Percentiles rank a stretch among this genome's conserved stretches.
Evolutionary conservation across 805 yeast species (phyloP).

Genomic region (Schizosaccharomyces cryophilus): DNA sequence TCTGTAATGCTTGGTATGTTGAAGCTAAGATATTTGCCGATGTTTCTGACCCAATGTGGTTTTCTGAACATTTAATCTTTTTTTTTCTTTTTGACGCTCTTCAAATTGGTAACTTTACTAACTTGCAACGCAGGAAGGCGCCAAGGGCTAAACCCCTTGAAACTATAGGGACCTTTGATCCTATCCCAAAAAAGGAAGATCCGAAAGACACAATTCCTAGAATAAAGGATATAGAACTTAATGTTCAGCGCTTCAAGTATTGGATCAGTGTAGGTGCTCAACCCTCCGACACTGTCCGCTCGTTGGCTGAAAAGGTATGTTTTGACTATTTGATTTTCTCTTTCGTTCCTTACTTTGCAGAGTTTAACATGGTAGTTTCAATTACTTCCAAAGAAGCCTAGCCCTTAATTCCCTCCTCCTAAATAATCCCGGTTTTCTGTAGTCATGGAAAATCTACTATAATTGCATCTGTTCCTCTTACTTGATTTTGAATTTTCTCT

Average conservation of each 20-base stretch:
- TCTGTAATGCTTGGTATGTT: conserved; percentile 31
- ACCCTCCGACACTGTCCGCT: conserved; percentile 60
- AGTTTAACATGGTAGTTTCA: too few relatives aligned
- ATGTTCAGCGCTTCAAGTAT: conserved; percentile 71
- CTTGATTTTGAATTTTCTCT: too few relatives aligned
- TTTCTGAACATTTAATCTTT: neutral
- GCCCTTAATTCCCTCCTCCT: too few relatives aligned
- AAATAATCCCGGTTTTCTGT: too few relatives aligned
- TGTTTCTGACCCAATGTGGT: neutral
- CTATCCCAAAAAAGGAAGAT: conserved; percentile 43
- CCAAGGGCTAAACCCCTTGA: conserved; percentile 40
- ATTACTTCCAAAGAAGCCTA: too few relatives aligned
- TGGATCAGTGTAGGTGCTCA: conserved; percentile 97
- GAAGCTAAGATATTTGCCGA: neutral
- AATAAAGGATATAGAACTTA: conserved; percentile 56
- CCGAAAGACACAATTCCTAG: conserved; percentile 23
- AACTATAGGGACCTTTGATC: conserved; percentile 83
- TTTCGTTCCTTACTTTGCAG: too few relatives aligned
- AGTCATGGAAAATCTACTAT: too few relatives aligned
- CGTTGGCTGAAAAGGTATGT: conserved; percentile 39
- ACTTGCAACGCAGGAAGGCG: neutral
- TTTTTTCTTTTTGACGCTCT: neutral
- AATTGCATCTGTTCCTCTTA: too few relatives aligned
- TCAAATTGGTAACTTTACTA: neutral
- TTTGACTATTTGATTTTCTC: neutral